Evolutionary conservation across 116 monocot genomes (phyloP).

Genomic region (Dioscorea cayenensis): DNA sequence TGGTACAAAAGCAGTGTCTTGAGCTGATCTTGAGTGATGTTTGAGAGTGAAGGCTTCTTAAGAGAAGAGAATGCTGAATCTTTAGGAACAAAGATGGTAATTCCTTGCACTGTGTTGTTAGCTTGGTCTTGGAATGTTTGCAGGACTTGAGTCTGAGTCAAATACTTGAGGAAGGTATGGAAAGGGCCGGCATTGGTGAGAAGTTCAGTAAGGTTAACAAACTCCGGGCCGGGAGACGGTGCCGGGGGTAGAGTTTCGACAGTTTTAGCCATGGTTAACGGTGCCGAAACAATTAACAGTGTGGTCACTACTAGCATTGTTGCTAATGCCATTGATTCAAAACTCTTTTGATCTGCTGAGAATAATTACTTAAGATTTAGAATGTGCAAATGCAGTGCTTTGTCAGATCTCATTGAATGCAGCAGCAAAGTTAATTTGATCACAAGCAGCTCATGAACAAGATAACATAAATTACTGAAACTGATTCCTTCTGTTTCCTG

Average conservation of each 20-base stretch:
- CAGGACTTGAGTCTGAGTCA: conserved; percentile 55
- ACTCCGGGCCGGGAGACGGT: conserved; percentile 60
- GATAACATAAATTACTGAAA: not conserved
- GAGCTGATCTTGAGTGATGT: conserved; percentile 77
- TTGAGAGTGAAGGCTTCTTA: conserved; percentile 56
- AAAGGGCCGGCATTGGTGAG: conserved; percentile 74
- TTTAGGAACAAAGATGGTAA: conserved; percentile 89
- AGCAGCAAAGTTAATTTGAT: not conserved
- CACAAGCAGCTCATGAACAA: too few relatives aligned
- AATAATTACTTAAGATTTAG: not conserved
- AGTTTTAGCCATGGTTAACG: not conserved
- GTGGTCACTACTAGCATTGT: not conserved
- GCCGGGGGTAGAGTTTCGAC: conserved; percentile 29
- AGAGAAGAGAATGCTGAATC: conserved; percentile 68
- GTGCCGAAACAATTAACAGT: not conserved
- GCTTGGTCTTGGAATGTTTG: conserved; percentile 86
- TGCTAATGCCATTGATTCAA: not conserved
- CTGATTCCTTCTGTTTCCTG: not conserved
- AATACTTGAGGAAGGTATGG: conserved; percentile 70
- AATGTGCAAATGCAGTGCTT: not conserved
- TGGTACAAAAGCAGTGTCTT: conserved; percentile 78
- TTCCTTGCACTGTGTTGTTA: conserved; percentile 67
- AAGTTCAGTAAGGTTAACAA: conserved; percentile 65
- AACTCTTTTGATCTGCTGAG: not conserved
- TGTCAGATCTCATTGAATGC: not conserved